Conservation (phyloP, 1,284 basidiomycete species). For the Moniliella sp. region DNA sequence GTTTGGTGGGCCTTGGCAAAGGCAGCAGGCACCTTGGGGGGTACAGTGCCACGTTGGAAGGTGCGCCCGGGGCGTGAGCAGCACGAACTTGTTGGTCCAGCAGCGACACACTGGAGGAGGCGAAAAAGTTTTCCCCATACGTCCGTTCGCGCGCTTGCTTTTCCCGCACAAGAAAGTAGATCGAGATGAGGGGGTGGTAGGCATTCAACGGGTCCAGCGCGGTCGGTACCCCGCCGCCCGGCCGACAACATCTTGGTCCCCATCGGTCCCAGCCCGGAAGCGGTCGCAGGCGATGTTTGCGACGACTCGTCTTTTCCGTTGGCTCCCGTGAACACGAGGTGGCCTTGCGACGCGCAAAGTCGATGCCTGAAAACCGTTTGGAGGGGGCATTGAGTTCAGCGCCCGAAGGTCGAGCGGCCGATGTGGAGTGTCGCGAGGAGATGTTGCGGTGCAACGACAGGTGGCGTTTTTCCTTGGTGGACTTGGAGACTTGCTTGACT, state of each 20-base stretch:
- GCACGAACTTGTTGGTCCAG: slow-evolving; percentile 1
- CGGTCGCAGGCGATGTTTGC: slow-evolving; percentile 3
- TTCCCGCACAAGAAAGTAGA: slow-evolving; percentile 83
- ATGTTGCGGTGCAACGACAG: slow-evolving; percentile 6
- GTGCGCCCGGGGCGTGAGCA: neutral
- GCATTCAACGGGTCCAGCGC: slow-evolving; percentile 62
- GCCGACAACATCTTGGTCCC: neutral
- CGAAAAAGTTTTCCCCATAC: slow-evolving; percentile 80
- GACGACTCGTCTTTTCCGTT: neutral
- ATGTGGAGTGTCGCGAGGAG: slow-evolving; percentile 8
- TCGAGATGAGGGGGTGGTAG: slow-evolving; percentile 81
- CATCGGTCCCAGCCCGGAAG: neutral
- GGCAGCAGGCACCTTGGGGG: slow-evolving; percentile 4
- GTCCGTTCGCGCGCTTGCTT: slow-evolving; percentile 80
- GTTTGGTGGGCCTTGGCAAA: slow-evolving; percentile 17
- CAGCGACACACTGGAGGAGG: slow-evolving; percentile 58
- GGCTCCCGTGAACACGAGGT: slow-evolving; percentile 33
- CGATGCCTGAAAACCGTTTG: slow-evolving; percentile 65
- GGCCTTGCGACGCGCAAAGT: slow-evolving; percentile 73
- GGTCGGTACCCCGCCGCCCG: slow-evolving; percentile 21
- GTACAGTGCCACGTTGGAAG: slow-evolving; percentile 6
- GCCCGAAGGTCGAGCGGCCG: too few species aligned
- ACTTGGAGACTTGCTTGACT: slow-evolving; percentile 10
- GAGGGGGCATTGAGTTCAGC: too few species aligned
- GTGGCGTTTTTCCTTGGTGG: too few species aligned